Evolutionary conservation across 805 yeast species (phyloP).

Genomic region (Spathaspora sp.): DNA sequence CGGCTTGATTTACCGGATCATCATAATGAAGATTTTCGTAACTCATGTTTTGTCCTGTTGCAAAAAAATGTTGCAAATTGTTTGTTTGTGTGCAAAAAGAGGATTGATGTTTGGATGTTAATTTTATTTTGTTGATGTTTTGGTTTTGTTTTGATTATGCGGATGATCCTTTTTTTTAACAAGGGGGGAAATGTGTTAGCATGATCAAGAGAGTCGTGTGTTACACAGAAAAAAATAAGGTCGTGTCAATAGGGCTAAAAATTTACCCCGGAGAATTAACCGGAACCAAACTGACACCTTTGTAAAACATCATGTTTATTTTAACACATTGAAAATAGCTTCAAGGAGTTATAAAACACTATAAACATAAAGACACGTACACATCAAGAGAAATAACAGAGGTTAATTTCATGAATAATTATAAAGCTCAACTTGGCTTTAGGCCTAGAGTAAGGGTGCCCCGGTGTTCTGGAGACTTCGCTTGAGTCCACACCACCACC

Average conservation of each 20-base stretch:
- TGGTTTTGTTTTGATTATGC: not conserved
- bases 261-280: not conserved
- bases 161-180: not conserved
- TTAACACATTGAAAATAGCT: not conserved
- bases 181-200: not conserved
- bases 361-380: not conserved
- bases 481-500: too few species aligned
- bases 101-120: constrained; percentile 5
- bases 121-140: not conserved
- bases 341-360: not conserved
- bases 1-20: constrained; percentile 1
- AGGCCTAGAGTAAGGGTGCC: too few species aligned
- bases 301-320: not conserved
- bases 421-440: too few species aligned
- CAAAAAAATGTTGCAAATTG: not conserved
- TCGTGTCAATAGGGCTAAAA: not conserved
- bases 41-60: constrained; percentile 1
- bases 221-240: not conserved
- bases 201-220: constrained; percentile 1
- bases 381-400: not conserved
- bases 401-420: not conserved
- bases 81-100: constrained; percentile 1
- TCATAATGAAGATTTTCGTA: not conserved
- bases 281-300: not conserved
- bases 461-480: too few species aligned